Evolutionary conservation across 176 grass and related monocot genomes (phyloP).

Genomic region (Elymus sibiricus): DNA sequence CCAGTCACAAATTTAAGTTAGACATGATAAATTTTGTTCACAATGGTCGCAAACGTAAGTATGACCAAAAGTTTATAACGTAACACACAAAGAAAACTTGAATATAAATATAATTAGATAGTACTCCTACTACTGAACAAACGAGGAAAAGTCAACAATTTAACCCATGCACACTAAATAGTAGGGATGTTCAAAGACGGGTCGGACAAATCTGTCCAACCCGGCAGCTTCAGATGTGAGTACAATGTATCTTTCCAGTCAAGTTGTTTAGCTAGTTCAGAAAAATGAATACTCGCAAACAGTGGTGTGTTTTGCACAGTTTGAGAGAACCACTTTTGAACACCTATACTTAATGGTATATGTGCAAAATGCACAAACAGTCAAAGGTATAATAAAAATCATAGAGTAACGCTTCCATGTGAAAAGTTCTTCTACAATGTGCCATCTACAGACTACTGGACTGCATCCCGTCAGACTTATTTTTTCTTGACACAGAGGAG

Average conservation of each 20-base stretch:
- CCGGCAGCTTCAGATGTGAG: neutral
- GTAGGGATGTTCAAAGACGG: neutral
- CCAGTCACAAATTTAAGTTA: conserved; percentile 15
- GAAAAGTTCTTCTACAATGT: neutral
- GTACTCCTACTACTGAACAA: neutral
- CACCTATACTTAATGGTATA: neutral
- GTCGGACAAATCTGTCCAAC: neutral
- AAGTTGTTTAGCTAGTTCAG: neutral
- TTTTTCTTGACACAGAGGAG: neutral
- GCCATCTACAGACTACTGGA: neutral
- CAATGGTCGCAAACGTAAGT: neutral
- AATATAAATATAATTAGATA: conserved; percentile 4
- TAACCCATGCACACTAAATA: neutral
- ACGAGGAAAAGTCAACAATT: neutral
- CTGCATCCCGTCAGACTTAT: neutral
- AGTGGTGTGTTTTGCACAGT: neutral
- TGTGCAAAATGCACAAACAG: neutral
- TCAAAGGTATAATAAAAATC: neutral
- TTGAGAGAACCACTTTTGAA: neutral
- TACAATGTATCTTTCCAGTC: neutral
- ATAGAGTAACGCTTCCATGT: neutral
- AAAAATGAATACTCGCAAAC: neutral
- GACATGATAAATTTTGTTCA: neutral
- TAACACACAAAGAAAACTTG: neutral
- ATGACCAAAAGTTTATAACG: neutral